Evolutionary conservation across 192 early-diverging fungal species (phyloP).

Genomic region (Mortierella hygrophila): DNA sequence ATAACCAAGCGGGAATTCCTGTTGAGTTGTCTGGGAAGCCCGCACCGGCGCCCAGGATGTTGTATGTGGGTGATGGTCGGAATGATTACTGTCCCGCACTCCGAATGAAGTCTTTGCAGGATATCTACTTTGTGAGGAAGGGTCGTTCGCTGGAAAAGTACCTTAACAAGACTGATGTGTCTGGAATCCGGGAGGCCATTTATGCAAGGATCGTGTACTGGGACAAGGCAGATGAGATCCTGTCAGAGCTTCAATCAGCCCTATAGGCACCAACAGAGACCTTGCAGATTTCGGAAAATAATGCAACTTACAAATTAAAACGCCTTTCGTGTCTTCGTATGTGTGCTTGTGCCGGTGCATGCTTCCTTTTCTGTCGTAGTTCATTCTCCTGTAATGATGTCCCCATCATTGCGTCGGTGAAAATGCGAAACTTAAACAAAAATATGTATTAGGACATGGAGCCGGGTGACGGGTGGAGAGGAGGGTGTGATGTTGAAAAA

Average conservation of each 20-base stretch:
- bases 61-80: conserved; percentile 51
- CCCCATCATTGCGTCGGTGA: too few species aligned
- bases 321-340: too few species aligned
- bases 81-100: conserved; percentile 57
- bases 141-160: conserved; percentile 33
- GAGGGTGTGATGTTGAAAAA: too few species aligned
- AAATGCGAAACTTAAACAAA: too few species aligned
- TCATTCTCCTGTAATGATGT: too few species aligned
- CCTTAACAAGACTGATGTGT: not conserved
- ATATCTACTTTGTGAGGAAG: conserved; percentile 35
- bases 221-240: conserved; percentile 21
- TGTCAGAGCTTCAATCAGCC: conserved; percentile 11
- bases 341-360: too few species aligned
- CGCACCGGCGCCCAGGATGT: conserved; percentile 7
- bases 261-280: not conserved
- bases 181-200: conserved; percentile 5
- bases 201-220: conserved; percentile 33
- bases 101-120: conserved; percentile 12
- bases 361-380: too few species aligned
- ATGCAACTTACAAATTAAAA: too few species aligned
- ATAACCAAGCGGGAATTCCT: not conserved
- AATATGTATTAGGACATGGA: too few species aligned
- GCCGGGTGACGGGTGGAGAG: too few species aligned
- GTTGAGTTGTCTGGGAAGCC: not conserved
- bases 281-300: too few species aligned